These are phyloP conservation scores for Fusarium solani-melongenae DNA, from an alignment of 2,329 filamentous ascomycete species.

Conservation along the genomic window DNA sequence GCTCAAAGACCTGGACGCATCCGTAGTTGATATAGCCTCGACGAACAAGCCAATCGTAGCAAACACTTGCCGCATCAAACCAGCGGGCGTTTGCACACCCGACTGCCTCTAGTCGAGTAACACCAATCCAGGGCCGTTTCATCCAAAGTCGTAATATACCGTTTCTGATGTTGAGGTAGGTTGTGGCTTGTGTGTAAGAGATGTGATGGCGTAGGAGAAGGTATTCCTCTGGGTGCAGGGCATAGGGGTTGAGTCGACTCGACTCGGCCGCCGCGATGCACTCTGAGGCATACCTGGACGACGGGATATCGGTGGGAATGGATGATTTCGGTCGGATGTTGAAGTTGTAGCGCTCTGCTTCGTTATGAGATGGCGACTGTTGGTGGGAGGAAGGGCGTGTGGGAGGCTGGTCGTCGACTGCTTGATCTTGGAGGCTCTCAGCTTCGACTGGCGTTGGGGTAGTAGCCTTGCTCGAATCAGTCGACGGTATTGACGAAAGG, in stretches of 20 bases:
- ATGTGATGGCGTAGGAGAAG: slow-evolving; percentile 82
- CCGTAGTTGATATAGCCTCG: slow-evolving; percentile 97
- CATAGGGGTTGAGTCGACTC: slow-evolving; percentile 89
- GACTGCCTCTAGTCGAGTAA: slow-evolving; percentile 86
- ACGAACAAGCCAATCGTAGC: slow-evolving; percentile 91
- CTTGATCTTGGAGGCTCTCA: slow-evolving; percentile 43
- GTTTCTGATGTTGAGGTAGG: slow-evolving; percentile 96
- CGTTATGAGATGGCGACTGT: slow-evolving; percentile 43
- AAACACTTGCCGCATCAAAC: slow-evolving; percentile 88
- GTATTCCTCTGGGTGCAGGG: slow-evolving; percentile 87
- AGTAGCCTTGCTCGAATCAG: slow-evolving; percentile 71
- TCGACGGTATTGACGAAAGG: slow-evolving; percentile 64
- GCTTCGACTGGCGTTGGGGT: slow-evolving; percentile 69
- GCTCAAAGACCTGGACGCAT: slow-evolving; percentile 74
- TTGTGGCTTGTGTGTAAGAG: slow-evolving; percentile 89
- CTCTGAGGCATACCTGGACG: slow-evolving; percentile 87
- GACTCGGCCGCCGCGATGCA: slow-evolving; percentile 90
- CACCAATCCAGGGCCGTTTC: slow-evolving; percentile 83
- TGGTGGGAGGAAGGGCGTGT: slow-evolving; percentile 26
- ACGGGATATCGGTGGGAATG: slow-evolving; percentile 79
- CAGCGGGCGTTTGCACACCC: slow-evolving; percentile 90
- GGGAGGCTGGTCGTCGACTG: slow-evolving; percentile 26
- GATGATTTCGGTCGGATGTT: slow-evolving; percentile 82
- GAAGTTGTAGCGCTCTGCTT: slow-evolving; percentile 55
- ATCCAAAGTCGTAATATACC: slow-evolving; percentile 92